Base-by-base conservation (phyloP, 2,329 filamentous ascomycete genomes). In the Epichloe uncinata region DNA sequence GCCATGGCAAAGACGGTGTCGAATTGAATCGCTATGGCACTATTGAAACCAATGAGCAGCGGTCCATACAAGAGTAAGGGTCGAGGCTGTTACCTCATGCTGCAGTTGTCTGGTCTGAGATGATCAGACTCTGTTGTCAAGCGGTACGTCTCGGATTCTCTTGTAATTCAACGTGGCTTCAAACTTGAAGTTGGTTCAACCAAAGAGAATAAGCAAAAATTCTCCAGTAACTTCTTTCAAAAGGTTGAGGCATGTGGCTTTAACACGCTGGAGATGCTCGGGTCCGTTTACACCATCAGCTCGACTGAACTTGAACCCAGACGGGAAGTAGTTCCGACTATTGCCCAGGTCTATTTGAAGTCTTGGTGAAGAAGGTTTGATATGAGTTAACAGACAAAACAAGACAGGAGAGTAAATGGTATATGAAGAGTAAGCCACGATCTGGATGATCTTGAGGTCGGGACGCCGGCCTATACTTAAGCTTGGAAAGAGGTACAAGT, bases 1-100 rank as follows among this genome's bases (percentile, higher is more conserved):
- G 72, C 73, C 72, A 78, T 75, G 54, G 65, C 67, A 59, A 76
- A 74, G 55, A 68, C 64, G 30, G 72, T 66, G 56, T 78, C 74
- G 61, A 73, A 77, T 51, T 74, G 69, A 48, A 73, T 64, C 56
- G 74, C 73, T 55, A 75, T 69, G 61, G 74, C 69, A 59, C 70
- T 73, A 53, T 38, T 51, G 45, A 33, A 20, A n/a, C 16, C n/a
- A 15, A 38, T 45, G 42, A 48, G 47, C 26, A 13, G 34, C 30
- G 20, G 30, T 18, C 13, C 18, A 33, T 18, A 13, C 33, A 34
- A 33, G 22, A 34, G 45, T 34, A 13, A n/a, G 30, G 20, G 41
- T 18, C 45, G 20, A 30, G 22, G 4, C 16, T 42, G 53, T 52
- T 58, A 69, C 67, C 67, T 69, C 67, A 70, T 69, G 52, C 54